A percentile compares a stretch with the other conserved stretches of the same genome.
Conservation (phyloP, 2,329 filamentous ascomycete species). For the Echinosphaeria canescens region DNA sequence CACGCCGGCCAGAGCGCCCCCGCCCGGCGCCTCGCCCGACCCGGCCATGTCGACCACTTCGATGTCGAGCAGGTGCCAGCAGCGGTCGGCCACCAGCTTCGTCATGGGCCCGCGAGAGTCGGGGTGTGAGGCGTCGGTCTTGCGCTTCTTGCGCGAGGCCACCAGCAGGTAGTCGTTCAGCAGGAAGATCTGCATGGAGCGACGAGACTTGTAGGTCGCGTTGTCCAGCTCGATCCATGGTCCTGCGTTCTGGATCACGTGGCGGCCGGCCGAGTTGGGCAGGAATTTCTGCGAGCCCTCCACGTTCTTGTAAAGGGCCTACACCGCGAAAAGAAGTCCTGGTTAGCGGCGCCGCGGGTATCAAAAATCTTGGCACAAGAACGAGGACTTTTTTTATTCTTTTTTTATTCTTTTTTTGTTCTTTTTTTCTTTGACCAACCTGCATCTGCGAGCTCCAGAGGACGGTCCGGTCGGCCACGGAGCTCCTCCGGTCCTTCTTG, state of each 20-base stretch:
- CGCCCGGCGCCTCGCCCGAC: constrained; percentile 30
- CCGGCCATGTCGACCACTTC: constrained; percentile 76
- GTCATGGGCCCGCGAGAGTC: constrained; percentile 31
- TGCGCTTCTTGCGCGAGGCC: constrained; percentile 82
- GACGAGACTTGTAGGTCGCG: constrained; percentile 83
- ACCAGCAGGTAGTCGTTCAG: constrained; percentile 89
- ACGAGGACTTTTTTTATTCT: no score
- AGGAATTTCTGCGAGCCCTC: constrained; percentile 96
- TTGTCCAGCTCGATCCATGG: constrained; percentile 95
- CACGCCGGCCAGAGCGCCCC: constrained; percentile 3
- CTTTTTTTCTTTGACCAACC: no score
- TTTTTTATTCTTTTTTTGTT: no score
- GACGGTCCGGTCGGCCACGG: constrained; percentile 48
- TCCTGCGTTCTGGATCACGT: constrained; percentile 82
- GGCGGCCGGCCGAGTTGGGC: constrained; percentile 73
- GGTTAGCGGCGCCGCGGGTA: constrained; percentile 1
- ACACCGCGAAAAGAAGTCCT: no score
- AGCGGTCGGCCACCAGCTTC: constrained; percentile 82
- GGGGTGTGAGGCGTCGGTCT: constrained; percentile 21
- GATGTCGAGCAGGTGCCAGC: constrained; percentile 84
- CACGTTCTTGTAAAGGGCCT: constrained; percentile 90
- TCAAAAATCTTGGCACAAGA: not conserved
- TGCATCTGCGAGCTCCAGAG: constrained; percentile 54
- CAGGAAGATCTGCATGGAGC: constrained; percentile 78
- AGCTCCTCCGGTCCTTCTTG: constrained; percentile 70